Evolutionary conservation across 164 flowering plant genomes (phyloP).

Genomic region (Vitis labrusca): DNA sequence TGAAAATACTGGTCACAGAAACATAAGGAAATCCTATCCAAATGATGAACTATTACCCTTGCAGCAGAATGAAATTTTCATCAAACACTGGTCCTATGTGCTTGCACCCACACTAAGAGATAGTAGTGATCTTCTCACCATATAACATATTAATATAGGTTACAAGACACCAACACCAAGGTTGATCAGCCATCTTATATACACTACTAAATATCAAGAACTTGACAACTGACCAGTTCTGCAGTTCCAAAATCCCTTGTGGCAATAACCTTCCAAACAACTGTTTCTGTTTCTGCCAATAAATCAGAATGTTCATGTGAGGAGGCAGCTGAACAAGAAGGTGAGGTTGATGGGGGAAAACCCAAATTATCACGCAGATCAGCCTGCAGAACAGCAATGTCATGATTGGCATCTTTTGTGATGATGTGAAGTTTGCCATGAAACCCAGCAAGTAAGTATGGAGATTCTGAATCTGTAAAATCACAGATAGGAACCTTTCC

Average conservation of each 20-base stretch:
- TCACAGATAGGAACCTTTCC: constrained; percentile 70
- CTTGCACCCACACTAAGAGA: too few species aligned
- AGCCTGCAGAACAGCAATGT: constrained; percentile 35
- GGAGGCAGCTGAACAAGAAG: background rate
- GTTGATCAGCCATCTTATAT: background rate
- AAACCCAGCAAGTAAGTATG: constrained; percentile 78
- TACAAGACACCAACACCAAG: background rate
- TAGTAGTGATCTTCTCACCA: too few species aligned
- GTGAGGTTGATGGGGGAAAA: background rate
- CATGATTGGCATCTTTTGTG: constrained; percentile 54
- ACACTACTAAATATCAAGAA: constrained; percentile 13
- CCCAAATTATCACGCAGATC: constrained; percentile 6
- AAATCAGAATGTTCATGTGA: background rate
- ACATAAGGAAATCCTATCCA: constrained; percentile 1
- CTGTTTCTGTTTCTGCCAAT: constrained; percentile 13
- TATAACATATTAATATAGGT: too few species aligned
- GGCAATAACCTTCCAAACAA: constrained; percentile 20
- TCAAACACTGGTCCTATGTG: background rate
- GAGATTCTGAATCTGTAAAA: constrained; percentile 70
- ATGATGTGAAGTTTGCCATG: constrained; percentile 81
- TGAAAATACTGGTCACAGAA: background rate
- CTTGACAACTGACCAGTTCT: constrained; percentile 21
- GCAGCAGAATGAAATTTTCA: background rate
- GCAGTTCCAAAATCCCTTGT: constrained; percentile 10
- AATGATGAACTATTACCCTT: background rate